phyloP scores from a whole-genome alignment of 2,329 filamentous ascomycete genomes.

The Dothistroma septosporum region DNA sequence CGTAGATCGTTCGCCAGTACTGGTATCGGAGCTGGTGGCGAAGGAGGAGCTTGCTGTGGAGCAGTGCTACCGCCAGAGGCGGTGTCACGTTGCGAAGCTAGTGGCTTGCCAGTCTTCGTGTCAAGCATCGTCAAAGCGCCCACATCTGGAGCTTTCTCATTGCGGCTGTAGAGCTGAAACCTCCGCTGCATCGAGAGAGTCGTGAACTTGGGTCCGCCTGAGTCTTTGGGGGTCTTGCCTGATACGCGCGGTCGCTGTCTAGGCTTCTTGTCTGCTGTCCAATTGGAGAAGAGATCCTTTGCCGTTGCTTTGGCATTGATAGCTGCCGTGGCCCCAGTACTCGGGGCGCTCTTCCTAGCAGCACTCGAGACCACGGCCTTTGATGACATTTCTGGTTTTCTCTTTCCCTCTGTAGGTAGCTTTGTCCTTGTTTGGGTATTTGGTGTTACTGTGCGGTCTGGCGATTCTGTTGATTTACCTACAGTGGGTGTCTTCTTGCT shows the following conservation, averaged over 20 bases:
- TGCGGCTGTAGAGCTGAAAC: conserved; percentile 22
- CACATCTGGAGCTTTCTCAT: conserved; percentile 29
- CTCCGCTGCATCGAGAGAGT: conserved; percentile 23
- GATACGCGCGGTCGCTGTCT: conserved; percentile 19
- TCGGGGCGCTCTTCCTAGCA: conserved; percentile 17
- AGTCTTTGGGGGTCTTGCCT: conserved; percentile 23
- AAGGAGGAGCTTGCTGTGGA: background rate
- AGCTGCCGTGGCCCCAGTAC: background rate
- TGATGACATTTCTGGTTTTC: conserved; percentile 1
- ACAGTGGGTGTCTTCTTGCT: background rate
- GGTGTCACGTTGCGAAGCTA: background rate
- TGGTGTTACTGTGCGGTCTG: background rate
- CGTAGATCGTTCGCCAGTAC: background rate
- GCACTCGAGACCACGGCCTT: conserved; percentile 3
- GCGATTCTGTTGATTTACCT: conserved; percentile 13
- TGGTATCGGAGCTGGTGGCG: background rate
- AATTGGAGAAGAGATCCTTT: conserved; percentile 16
- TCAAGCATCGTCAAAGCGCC: conserved; percentile 28
- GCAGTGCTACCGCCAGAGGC: background rate
- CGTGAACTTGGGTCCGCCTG: conserved; percentile 18
- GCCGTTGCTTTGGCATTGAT: background rate
- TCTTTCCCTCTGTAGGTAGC: background rate
- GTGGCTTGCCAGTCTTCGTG: conserved; percentile 28
- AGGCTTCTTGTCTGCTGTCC: conserved; percentile 11
- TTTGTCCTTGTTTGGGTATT: conserved; percentile 7